Evolutionary conservation across 2,329 filamentous ascomycete species (phyloP).

Genomic region (Alternaria ethzedia): DNA sequence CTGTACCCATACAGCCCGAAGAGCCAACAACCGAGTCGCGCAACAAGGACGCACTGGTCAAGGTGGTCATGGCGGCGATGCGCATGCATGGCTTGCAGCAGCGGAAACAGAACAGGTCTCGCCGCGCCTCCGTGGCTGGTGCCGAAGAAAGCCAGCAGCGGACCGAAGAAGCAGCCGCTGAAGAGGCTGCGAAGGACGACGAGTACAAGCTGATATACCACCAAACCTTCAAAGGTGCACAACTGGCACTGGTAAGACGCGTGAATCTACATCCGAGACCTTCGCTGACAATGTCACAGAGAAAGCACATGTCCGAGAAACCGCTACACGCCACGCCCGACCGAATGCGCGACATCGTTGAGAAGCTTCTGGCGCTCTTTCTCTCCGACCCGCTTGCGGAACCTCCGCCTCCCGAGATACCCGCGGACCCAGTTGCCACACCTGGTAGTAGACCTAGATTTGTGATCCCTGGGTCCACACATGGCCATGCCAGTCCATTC

Average conservation of each 20-base stretch:
- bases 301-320: conserved; percentile 48
- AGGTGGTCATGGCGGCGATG: conserved; percentile 61
- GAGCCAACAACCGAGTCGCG: conserved; percentile 45
- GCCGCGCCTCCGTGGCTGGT: conserved; percentile 31
- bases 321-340: conserved; percentile 51
- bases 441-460: conserved; percentile 32
- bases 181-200: conserved; percentile 52
- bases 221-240: conserved; percentile 57
- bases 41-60: conserved; percentile 59
- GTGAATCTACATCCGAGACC: not conserved
- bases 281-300: conserved; percentile 18
- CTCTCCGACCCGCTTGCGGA: conserved; percentile 53
- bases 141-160: conserved; percentile 18
- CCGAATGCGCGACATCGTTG: conserved; percentile 55
- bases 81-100: conserved; percentile 58
- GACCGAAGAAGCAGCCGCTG: conserved; percentile 25
- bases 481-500: conserved; percentile 39
- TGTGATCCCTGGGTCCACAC: conserved; percentile 26
- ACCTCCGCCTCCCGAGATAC: conserved; percentile 17
- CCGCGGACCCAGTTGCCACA: conserved; percentile 29
- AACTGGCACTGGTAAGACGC: conserved; percentile 52
- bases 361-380: conserved; percentile 55
- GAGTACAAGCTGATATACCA: conserved; percentile 62
- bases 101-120: conserved; percentile 45
- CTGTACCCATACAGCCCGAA: conserved; percentile 34